Conservation (phyloP, 352 stramenopile species). For the Phytophthora agathidicida region DNA sequence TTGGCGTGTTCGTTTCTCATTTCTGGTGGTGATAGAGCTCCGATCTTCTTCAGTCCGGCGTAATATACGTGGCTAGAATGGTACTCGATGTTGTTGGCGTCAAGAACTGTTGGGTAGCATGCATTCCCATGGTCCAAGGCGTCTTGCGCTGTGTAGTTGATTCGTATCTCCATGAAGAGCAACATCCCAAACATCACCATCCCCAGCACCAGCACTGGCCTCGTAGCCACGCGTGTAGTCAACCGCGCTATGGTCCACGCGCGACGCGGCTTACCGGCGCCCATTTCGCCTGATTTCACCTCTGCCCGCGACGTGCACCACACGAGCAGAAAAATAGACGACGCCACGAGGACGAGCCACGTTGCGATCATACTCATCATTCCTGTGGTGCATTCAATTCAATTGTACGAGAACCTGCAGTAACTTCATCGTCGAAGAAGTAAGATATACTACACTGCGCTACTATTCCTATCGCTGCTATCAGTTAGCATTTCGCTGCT, state of each 20-base stretch:
- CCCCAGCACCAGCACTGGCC: constrained; percentile 5
- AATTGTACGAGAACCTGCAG: too few species aligned
- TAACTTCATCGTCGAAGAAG: too few species aligned
- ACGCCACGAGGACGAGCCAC: too few species aligned
- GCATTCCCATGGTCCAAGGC: not conserved
- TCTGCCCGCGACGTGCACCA: too few species aligned
- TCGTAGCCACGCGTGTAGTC: not conserved
- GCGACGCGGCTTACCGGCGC: not conserved
- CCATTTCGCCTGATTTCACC: too few species aligned
- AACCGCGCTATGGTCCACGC: not conserved
- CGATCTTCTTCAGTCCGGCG: not conserved
- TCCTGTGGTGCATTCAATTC: too few species aligned
- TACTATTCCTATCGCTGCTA: constrained; percentile 1
- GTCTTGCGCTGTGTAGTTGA: constrained; percentile 6
- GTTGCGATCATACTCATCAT: too few species aligned
- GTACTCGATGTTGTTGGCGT: constrained; percentile 13
- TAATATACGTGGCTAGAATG: constrained; percentile 15
- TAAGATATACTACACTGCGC: constrained; percentile 17
- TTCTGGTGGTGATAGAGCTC: constrained; percentile 7
- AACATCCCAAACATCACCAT: not conserved
- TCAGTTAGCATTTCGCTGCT: not conserved
- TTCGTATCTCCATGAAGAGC: not conserved
- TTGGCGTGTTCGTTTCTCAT: constrained; percentile 18
- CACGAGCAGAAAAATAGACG: too few species aligned
- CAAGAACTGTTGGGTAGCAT: constrained; percentile 10